Conservation (phyloP, 2,329 filamentous ascomycete genomes). For the Talaromyces albobiverticillius region DNA sequence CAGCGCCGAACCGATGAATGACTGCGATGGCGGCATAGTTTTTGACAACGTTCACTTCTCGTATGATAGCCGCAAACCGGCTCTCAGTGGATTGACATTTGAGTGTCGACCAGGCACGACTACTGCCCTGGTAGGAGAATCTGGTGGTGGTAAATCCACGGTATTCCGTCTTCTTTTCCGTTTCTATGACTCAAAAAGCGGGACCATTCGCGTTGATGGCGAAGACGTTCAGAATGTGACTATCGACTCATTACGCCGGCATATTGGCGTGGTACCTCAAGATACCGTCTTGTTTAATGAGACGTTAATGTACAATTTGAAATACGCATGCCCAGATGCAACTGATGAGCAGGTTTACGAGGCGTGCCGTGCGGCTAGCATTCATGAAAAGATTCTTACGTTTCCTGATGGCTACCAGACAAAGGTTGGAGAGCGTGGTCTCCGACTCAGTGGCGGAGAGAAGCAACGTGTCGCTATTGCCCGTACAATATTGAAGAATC, state of each 20-base stretch:
- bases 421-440: constrained; percentile 84
- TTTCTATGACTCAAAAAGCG: constrained; percentile 83
- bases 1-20: constrained; percentile 59
- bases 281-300: constrained; percentile 96
- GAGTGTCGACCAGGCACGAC: constrained; percentile 85
- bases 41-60: constrained; percentile 90
- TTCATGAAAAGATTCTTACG: constrained; percentile 85
- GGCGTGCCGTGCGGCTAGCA: constrained; percentile 82
- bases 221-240: constrained; percentile 80
- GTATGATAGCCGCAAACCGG: constrained; percentile 83
- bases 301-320: constrained; percentile 89
- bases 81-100: constrained; percentile 79
- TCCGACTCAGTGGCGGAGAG: constrained; percentile 84
- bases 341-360: constrained; percentile 78
- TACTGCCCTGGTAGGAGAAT: constrained; percentile 93
- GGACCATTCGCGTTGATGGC: constrained; percentile 80
- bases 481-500: constrained; percentile 87
- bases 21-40: constrained; percentile 75
- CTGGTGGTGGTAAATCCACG: constrained; percentile 94
- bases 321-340: constrained; percentile 78
- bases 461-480: constrained; percentile 94
- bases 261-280: constrained; percentile 95
- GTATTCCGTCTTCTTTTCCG: constrained; percentile 94
- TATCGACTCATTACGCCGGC: constrained; percentile 85
- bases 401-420: constrained; percentile 88